These are phyloP conservation scores for Aspergillus hancockii DNA, from an alignment of 495 filamentous ascomycete genomes.

Conservation along the genomic window DNA sequence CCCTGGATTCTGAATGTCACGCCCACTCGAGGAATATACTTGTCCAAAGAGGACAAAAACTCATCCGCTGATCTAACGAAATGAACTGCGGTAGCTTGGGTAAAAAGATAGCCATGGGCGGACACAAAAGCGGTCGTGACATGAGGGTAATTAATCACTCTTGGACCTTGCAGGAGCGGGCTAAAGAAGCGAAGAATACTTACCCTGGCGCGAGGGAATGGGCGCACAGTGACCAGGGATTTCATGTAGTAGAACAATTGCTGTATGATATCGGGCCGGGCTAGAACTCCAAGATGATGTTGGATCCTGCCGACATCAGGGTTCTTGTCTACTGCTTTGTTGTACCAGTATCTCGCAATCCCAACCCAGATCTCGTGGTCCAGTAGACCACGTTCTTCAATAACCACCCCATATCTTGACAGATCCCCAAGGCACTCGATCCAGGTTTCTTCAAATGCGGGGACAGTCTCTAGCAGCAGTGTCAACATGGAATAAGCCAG, in stretches of 20 bases:
- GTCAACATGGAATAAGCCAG: constrained; percentile 82
- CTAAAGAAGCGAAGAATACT: constrained; percentile 72
- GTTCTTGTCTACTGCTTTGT: constrained; percentile 68
- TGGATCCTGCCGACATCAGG: constrained; percentile 75
- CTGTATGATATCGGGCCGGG: constrained; percentile 69
- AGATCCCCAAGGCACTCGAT: constrained; percentile 87
- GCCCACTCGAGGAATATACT: constrained; percentile 58
- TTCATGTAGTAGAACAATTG: constrained; percentile 76
- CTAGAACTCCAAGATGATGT: constrained; percentile 82
- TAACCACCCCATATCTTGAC: constrained; percentile 73
- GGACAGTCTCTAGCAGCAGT: constrained; percentile 72
- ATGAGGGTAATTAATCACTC: constrained; percentile 28
- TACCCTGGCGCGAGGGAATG: constrained; percentile 64
- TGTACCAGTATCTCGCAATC: constrained; percentile 80
- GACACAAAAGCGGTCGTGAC: constrained; percentile 58
- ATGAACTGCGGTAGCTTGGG: constrained; percentile 44
- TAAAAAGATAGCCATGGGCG: constrained; percentile 68
- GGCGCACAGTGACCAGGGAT: constrained; percentile 45
- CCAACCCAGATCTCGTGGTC: constrained; percentile 79
- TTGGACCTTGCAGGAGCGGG: constrained; percentile 54
- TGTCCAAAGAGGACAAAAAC: constrained; percentile 56
- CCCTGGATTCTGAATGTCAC: constrained; percentile 67
- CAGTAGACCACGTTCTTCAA: constrained; percentile 69
- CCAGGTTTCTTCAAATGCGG: constrained; percentile 81
- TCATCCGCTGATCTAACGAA: constrained; percentile 48